phyloP scores from a whole-genome alignment of 208 protist genomes.

The Acanthamoeba healyi region DNA sequence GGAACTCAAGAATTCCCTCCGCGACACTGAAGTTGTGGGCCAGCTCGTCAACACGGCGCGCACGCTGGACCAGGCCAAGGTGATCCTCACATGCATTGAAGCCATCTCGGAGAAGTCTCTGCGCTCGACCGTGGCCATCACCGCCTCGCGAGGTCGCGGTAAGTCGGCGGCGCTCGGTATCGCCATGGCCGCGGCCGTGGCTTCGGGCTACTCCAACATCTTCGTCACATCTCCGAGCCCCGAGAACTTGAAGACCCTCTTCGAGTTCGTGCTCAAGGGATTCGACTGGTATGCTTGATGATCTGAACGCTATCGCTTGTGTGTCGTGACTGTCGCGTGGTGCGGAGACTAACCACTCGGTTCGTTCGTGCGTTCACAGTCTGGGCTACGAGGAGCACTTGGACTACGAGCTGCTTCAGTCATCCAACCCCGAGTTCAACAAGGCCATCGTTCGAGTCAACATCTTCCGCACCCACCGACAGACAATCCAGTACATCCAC shows the following conservation, averaged over 20 bases:
- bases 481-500: conserved; percentile 95
- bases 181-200: conserved; percentile 96
- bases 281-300: conserved; percentile 93
- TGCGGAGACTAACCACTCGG: too few relatives aligned
- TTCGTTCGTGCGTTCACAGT: not conserved
- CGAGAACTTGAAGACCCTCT: conserved; percentile 99
- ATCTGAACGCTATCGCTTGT: conserved; percentile 22
- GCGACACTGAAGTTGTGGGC: conserved; percentile 92
- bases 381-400: conserved; percentile 97
- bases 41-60: conserved; percentile 94
- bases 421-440: conserved; percentile 95
- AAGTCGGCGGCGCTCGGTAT: conserved; percentile 97
- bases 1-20: conserved; percentile 87
- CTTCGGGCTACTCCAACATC: conserved; percentile 99
- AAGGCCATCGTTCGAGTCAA: conserved; percentile 98
- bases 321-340: not conserved
- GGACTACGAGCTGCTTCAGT: conserved; percentile 98
- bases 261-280: conserved; percentile 98
- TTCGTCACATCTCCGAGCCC: conserved; percentile 98
- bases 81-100: conserved; percentile 98
- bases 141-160: conserved; percentile 97
- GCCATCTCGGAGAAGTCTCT: conserved; percentile 97
- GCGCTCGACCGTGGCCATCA: conserved; percentile 94
- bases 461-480: conserved; percentile 97
- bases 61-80: conserved; percentile 98